Evolutionary conservation across 805 yeast genomes (phyloP), one percentile per base, ranked within the genome.

Genomic region (Priceomyces haplophilus): DNA sequence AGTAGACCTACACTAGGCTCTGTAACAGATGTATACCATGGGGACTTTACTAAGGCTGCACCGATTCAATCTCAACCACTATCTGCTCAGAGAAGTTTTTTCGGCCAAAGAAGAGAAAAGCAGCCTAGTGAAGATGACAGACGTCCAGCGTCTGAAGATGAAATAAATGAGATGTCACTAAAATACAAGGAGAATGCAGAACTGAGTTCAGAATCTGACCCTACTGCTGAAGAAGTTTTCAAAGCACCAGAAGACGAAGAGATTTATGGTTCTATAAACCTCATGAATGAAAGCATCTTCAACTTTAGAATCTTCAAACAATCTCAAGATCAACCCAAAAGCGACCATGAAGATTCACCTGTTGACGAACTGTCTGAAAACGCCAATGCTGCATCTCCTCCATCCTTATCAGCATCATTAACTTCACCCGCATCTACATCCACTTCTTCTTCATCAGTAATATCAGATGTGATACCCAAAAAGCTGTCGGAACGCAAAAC

Each of bases 51-150:
- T 13, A 65, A 69, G 44, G 66, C 62, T 16, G 81, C 81, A 0
- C 82, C 81, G 8, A 51, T 73, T 32, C 60, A 61, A 19, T 72
- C 79, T 12, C 82, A 77, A 51, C 81, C 82, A 3, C 58, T 76
- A 7, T 67, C 75, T 32, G 74, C 81, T 0, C 79, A 76, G 51
- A 55, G 65, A 17, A 73, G 65, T 39, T 62, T 56, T 40, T 74
- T 74, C 45, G 61, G 51, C 25, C 40, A 16, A 21, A 34, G 27
- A 16, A 34, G 31, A 11, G 21, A 31, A 3, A 20, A 21, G n/a
- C 42, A 39, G 16, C 31, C 37, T 15, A 19, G 13, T 18, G 53
- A 54, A 7, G 65, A 60, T 13, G 68, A 64, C 40, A 46, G 63
- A 34, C 45, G 51, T 15, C 63, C 64, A 4, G 61, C 54, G 2